Evolutionary conservation across 2,329 filamentous ascomycete species (phyloP).

Genomic region (Gremmenia infestans): DNA sequence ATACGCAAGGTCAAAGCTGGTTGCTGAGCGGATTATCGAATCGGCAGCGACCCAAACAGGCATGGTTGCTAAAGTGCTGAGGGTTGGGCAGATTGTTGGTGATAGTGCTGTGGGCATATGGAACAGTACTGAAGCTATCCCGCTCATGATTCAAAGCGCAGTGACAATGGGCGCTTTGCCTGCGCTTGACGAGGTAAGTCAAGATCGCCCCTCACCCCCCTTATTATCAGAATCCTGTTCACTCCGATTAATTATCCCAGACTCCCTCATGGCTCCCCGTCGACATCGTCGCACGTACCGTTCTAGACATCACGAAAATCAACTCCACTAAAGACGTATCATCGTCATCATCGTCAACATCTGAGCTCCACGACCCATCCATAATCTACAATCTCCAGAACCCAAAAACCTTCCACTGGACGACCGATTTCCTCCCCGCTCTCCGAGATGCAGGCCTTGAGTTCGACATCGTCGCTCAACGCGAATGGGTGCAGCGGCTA

Average conservation of each 20-base stretch:
- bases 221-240: slow-evolving; percentile 30
- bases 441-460: slow-evolving; percentile 40
- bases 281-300: slow-evolving; percentile 37
- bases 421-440: slow-evolving; percentile 45
- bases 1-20: slow-evolving; percentile 44
- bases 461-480: slow-evolving; percentile 38
- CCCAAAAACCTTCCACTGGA: slow-evolving; percentile 42
- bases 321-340: not conserved
- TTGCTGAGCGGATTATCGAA: slow-evolving; percentile 41
- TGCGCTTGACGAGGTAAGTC: slow-evolving; percentile 36
- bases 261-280: slow-evolving; percentile 41
- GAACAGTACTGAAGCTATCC: slow-evolving; percentile 47
- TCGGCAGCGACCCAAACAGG: slow-evolving; percentile 29
- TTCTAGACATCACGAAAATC: slow-evolving; percentile 36
- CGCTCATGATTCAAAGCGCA: slow-evolving; percentile 44
- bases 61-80: slow-evolving; percentile 34
- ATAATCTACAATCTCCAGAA: slow-evolving; percentile 49
- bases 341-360: slow-evolving; percentile 1
- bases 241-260: slow-evolving; percentile 14
- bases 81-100: slow-evolving; percentile 47
- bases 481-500: slow-evolving; percentile 41
- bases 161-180: slow-evolving; percentile 41
- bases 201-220: not conserved
- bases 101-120: slow-evolving; percentile 42
- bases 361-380: slow-evolving; percentile 21